Conservation (phyloP, 257 asterid genomes). For the Mentha longifolia region DNA sequence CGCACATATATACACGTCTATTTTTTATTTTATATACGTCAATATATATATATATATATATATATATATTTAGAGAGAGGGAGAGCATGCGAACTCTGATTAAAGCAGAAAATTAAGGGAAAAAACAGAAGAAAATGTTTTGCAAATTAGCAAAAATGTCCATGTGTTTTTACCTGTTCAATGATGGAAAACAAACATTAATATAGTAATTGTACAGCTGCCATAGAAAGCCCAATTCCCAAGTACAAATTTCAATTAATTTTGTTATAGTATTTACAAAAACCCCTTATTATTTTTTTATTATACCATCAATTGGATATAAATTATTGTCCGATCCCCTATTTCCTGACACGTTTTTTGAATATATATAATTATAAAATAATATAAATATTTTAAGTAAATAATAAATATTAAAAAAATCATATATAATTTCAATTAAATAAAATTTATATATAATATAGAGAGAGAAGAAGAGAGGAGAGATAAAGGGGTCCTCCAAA, state of each 20-base stretch:
- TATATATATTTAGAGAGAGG: not conserved
- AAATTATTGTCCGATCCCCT: too few species aligned
- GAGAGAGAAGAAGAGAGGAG: slow-evolving; percentile 36
- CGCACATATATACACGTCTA: not conserved
- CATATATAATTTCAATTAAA: slow-evolving; percentile 8
- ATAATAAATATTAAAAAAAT: not conserved
- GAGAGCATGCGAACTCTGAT: slow-evolving; percentile 21
- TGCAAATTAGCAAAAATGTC: slow-evolving; percentile 28
- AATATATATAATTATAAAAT: too few species aligned
- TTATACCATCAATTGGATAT: too few species aligned
- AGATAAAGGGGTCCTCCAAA: slow-evolving; percentile 48
- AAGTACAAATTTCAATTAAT: slow-evolving; percentile 32
- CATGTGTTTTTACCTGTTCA: slow-evolving; percentile 40
- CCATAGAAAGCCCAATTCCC: slow-evolving; percentile 30
- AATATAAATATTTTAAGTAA: too few species aligned
- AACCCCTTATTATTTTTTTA: not conserved
- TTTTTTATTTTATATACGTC: not conserved
- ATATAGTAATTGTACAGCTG: slow-evolving; percentile 37
- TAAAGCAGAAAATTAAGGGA: not conserved
- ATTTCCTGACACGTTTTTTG: too few species aligned
- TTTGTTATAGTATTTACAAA: not conserved
- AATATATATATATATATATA: not conserved
- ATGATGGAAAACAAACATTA: slow-evolving; percentile 43
- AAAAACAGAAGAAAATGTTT: slow-evolving; percentile 1
- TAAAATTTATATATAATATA: not conserved